Conservation (phyloP, 306 rosid genomes). For the Cicer yamashitae region DNA sequence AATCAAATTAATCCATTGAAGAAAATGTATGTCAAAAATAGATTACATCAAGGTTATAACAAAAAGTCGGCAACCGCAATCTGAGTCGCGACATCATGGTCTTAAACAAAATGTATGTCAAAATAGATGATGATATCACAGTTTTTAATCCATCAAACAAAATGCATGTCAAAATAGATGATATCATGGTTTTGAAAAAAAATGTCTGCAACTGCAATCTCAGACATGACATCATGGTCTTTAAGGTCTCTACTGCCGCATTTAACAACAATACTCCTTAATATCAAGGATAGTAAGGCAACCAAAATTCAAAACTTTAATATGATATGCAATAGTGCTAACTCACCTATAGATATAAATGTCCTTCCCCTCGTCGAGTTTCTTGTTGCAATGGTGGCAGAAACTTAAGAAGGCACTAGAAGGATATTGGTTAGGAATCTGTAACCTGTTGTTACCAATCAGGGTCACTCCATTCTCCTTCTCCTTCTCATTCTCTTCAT, state of each 20-base stretch:
- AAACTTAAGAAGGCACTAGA: conserved; percentile 68
- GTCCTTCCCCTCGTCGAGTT: conserved; percentile 80
- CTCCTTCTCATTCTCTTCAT: conserved; percentile 42
- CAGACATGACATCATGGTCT: too few species aligned
- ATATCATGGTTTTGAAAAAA: too few species aligned
- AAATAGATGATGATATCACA: not conserved
- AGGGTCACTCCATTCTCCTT: conserved; percentile 44
- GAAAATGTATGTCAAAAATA: not conserved
- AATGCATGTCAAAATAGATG: not conserved
- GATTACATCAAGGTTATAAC: not conserved
- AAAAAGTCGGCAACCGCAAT: not conserved
- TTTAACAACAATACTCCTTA: not conserved
- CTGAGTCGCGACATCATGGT: not conserved
- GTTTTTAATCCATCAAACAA: not conserved
- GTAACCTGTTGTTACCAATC: not conserved
- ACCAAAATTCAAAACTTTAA: not conserved
- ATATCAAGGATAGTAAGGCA: not conserved
- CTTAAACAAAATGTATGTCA: not conserved
- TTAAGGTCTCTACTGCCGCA: too few species aligned
- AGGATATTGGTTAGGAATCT: conserved; percentile 53
- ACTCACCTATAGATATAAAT: conserved; percentile 86
- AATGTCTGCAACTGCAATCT: not conserved
- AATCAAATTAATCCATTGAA: not conserved
- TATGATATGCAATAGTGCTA: conserved; percentile 9
- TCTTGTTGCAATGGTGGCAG: conserved; percentile 77